A percentile compares a stretch with the other conserved stretches of the same genome.
Evolutionary conservation across 1,139 yeast genomes (phyloP).

Genomic region (Waltiozyma sp.): DNA sequence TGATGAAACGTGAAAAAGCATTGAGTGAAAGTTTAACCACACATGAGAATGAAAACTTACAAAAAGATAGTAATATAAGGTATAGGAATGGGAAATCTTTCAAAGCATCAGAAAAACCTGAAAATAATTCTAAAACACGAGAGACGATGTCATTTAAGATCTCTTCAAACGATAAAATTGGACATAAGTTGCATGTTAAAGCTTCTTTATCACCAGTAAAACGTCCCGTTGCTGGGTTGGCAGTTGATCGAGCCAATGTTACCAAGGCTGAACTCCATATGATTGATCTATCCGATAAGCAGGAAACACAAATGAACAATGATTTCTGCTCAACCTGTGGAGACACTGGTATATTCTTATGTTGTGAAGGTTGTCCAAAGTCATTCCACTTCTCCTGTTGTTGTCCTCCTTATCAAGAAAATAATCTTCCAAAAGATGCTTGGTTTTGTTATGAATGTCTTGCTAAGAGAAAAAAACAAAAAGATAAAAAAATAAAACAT

Average conservation of each 20-base stretch:
- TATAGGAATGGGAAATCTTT: background rate
- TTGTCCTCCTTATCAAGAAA: conserved; percentile 77
- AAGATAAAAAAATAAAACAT: conserved; percentile 17
- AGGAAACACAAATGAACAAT: conserved; percentile 38
- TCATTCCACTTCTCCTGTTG: conserved; percentile 89
- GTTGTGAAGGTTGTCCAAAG: conserved; percentile 89
- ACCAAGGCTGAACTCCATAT: background rate
- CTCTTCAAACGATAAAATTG: background rate
- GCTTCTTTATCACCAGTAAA: background rate
- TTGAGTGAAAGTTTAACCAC: background rate
- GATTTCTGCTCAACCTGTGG: conserved; percentile 88
- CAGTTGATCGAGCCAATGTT: background rate
- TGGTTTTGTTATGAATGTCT: conserved; percentile 82
- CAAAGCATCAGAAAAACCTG: too few species aligned
- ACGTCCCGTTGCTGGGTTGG: background rate
- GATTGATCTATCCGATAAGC: background rate
- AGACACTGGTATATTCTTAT: conserved; percentile 76
- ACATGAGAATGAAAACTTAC: background rate
- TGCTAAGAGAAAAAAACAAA: conserved; percentile 25
- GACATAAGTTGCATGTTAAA: background rate
- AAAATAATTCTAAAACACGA: too few species aligned
- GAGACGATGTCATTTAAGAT: background rate
- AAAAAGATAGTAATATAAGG: background rate
- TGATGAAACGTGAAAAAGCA: too few species aligned
- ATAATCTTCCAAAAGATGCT: conserved; percentile 70